Percentiles rank a stretch among this genome's conserved stretches.
phyloP scores from a whole-genome alignment of 345 rosid genomes.

The Noccaea bulbosa region DNA sequence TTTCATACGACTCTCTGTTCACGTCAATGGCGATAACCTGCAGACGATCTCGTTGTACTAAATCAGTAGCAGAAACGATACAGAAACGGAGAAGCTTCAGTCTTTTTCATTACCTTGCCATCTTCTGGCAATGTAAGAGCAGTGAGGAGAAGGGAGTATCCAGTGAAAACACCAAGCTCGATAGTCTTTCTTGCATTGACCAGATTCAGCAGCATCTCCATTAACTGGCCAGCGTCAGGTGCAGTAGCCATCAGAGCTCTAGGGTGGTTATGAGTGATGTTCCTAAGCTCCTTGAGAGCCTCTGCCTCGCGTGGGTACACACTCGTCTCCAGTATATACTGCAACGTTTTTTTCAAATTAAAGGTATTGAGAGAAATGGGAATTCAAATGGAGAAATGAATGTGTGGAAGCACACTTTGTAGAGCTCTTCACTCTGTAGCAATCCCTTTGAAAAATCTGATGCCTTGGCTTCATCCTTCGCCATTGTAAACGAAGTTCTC shows the following conservation, averaged over 20 bases:
- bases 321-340: constrained; percentile 71
- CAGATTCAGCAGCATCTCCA: constrained; percentile 60
- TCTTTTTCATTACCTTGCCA: constrained; percentile 51
- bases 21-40: constrained; percentile 61
- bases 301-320: constrained; percentile 75
- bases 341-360: constrained; percentile 25
- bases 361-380: not conserved
- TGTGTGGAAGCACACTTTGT: constrained; percentile 45
- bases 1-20: constrained; percentile 48
- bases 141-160: constrained; percentile 87
- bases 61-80: not conserved
- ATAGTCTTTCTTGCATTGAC: constrained; percentile 64
- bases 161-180: constrained; percentile 78
- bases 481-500: constrained; percentile 38
- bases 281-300: constrained; percentile 67
- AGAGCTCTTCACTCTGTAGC: constrained; percentile 57
- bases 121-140: constrained; percentile 78
- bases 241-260: constrained; percentile 55
- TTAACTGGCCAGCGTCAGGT: constrained; percentile 78
- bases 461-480: constrained; percentile 26
- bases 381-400: constrained; percentile 1
- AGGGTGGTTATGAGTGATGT: constrained; percentile 59
- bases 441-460: constrained; percentile 44
- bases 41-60: not conserved
- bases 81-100: not conserved